phyloP scores from a whole-genome alignment of 1,284 basidiomycete genomes.

The Pisolithus thermaeus region DNA sequence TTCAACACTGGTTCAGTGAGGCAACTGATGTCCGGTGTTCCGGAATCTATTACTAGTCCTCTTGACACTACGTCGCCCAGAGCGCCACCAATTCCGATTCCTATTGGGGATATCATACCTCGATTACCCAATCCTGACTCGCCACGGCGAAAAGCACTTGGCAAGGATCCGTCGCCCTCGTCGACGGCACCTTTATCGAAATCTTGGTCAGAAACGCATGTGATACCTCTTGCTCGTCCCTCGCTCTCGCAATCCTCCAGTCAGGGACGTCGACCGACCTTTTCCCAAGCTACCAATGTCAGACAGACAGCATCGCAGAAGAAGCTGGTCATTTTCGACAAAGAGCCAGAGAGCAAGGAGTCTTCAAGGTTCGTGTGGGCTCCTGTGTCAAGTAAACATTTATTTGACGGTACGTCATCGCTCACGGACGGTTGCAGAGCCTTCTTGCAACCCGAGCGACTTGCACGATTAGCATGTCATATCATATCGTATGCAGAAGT shows the following conservation, averaged over 20 bases:
- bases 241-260: slow-evolving; percentile 39
- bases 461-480: slow-evolving; percentile 51
- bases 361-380: slow-evolving; percentile 6
- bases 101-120: slow-evolving; percentile 19
- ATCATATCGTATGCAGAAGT: slow-evolving; percentile 71
- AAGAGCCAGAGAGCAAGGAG: slow-evolving; percentile 16
- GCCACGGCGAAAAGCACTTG: slow-evolving; percentile 17
- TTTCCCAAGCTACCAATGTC: slow-evolving; percentile 30
- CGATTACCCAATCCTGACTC: slow-evolving; percentile 20
- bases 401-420: neutral
- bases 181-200: slow-evolving; percentile 37
- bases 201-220: slow-evolving; percentile 49
- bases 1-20: slow-evolving; percentile 60
- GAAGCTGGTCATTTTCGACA: slow-evolving; percentile 30
- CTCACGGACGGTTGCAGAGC: slow-evolving; percentile 6
- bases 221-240: slow-evolving; percentile 23
- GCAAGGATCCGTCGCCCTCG: slow-evolving; percentile 20
- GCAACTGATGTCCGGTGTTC: slow-evolving; percentile 55
- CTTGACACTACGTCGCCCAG: slow-evolving; percentile 20
- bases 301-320: slow-evolving; percentile 29
- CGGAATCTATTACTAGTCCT: slow-evolving; percentile 43
- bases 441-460: slow-evolving; percentile 10
- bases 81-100: slow-evolving; percentile 25
- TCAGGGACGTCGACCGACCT: slow-evolving; percentile 32
- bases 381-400: neutral